Conservation (phyloP, 1,284 basidiomycete species). For the Ustilago bromivora region DNA sequence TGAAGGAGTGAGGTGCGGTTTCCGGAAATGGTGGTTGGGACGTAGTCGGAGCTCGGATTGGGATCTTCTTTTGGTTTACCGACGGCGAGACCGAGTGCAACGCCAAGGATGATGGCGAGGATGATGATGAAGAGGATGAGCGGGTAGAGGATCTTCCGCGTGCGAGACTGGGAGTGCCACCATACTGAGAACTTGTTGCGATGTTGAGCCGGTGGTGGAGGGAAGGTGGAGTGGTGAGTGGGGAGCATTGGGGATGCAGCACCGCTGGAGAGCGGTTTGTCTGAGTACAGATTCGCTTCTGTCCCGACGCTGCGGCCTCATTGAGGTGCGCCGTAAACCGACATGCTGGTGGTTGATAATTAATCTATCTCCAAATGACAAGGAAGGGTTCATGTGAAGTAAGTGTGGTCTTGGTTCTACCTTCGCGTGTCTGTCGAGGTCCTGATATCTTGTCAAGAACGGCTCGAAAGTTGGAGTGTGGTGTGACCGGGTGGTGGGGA, state of each 20-base stretch:
- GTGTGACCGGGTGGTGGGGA: too few species aligned
- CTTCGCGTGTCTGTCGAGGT: too few species aligned
- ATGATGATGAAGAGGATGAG: conserved; percentile 8
- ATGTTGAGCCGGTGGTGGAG: neutral
- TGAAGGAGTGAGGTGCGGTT: conserved; percentile 29
- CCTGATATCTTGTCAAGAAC: too few species aligned
- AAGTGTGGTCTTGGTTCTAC: too few species aligned
- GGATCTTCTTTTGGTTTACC: conserved; percentile 22
- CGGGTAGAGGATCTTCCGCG: conserved; percentile 25
- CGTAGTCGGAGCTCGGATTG: conserved; percentile 25
- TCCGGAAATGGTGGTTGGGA: conserved; percentile 29
- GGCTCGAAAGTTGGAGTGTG: too few species aligned
- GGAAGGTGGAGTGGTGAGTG: neutral
- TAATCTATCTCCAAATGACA: too few species aligned
- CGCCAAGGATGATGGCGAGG: conserved; percentile 31
- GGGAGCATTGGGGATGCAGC: conserved; percentile 15
- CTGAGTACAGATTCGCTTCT: conserved; percentile 16
- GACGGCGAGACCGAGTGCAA: conserved; percentile 39
- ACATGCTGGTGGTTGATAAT: neutral
- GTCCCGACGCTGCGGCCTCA: conserved; percentile 4
- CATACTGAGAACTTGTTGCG: conserved; percentile 13
- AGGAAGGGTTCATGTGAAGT: too few species aligned
- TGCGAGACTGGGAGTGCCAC: conserved; percentile 15
- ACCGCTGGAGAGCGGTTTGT: conserved; percentile 16
- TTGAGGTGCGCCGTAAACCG: neutral